Base-by-base conservation (phyloP, 1,284 basidiomycete genomes). In the Ceratobasidium sp. region DNA sequence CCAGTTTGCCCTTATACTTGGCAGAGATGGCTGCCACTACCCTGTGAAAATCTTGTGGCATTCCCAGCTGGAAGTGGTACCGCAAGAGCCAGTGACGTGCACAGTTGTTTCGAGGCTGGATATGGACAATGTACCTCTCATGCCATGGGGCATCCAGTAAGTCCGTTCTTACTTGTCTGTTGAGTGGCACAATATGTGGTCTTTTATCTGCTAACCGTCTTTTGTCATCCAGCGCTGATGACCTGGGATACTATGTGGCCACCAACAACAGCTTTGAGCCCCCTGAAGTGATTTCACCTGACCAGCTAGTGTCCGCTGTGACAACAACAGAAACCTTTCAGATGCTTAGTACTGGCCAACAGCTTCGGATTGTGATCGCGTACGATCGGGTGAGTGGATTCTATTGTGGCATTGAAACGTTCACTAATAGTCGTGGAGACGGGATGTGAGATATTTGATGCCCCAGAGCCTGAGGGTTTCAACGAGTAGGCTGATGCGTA, bases 11-110 rank as follows among this genome's bases (percentile, higher is more conserved):
- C n/a, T 58, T 16, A 22, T 37, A 13, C 29, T 58, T 22, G 31
- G 3, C 22, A n/a, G n/a, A n/a, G 56, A 34, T 11, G 29, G 5
- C 16, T 14, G 9, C 13, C 56, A 29, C 4, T 16, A 34, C 1
- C 56, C 56, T 11, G 56, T 58, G 16, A 58, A 58, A 37, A 58
- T 58, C 13, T 27, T 58, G 11, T 22, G 56, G n/a, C 56, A 58
- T 37, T 37, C 34, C 27, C 56, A 37, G 14, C 56, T 58, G 8
- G 29, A 29, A 16, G 31, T 58, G 31, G 29, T 11, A 13, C 13
- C 16, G 3, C 29, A 58, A 29, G 56, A 58, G 27, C 56, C 56
- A 19, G 31, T 16, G 8, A 14, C 34, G 31, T 58, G 56, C 16
- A 24, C 29, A 14, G 29, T 58, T 3, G 31, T 58, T 2, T 16